Base-by-base conservation (phyloP, 192 early-diverging fungal genomes). In the Funneliformis mosseae region DNA sequence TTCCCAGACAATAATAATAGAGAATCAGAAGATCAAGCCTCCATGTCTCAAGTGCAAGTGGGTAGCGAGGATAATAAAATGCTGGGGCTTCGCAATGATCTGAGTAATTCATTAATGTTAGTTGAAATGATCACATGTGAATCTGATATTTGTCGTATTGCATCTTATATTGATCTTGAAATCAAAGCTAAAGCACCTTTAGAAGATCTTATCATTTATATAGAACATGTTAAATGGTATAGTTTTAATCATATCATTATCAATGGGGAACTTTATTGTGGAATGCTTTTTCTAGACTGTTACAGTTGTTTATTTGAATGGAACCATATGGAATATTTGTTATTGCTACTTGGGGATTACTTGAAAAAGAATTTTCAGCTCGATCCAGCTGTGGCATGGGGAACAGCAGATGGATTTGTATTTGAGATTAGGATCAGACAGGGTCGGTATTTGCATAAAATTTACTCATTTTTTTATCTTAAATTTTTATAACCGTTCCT, bases 91-190 rank as follows among this genome's bases (percentile, higher is more conserved):
- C 21, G 16, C 41, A 72, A 43, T 9, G 12, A 23, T 72, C 33
- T 10, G n/a, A 43, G 14, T 18, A 42, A 42, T 42, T 39, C 70
- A 73, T 43, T 73, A 23, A 73, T 73, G 12, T 42, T 73, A 6
- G 70, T 73, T 39, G 70, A 73, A 33, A 73, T 45, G 70, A 73
- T 73, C 70, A 12, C 70, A 73, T 43, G 39, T 73, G 39, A 73
- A 73, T 43, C 33, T 38, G 70, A 73, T 73, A 23, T 23, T 73
- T 38, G 39, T 6, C 70, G 70, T n/a, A 39, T 73, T 73, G 6
- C 70, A 73, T 23, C 8, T 46, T 73, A 11, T 73, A 23, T 73
- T 11, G 39, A 33, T 39, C 14, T 23, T 73, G 4, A 73, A 43
- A 38, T 73, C 43, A n/a, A 73, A 73, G 28, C 2, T 23, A 39